Conservation (phyloP, 2,329 filamentous ascomycete species). For the Xylaria sp. region DNA sequence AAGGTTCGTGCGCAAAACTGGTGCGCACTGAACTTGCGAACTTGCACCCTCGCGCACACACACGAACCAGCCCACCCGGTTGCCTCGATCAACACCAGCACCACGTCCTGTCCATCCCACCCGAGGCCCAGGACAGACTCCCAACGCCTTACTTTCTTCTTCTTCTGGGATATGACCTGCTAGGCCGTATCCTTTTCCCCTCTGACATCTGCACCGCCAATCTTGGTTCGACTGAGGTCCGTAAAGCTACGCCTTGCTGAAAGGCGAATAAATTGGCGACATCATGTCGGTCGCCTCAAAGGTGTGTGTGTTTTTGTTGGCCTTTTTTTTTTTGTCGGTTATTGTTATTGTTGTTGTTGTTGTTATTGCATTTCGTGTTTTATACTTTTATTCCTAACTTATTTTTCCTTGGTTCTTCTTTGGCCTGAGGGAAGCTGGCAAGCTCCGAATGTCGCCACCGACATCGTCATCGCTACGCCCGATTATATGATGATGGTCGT, state of each 20-base stretch:
- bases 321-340: not conserved
- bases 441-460: constrained; percentile 2
- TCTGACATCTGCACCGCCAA: constrained; percentile 39
- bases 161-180: constrained; percentile 49
- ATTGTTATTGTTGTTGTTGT: too few relatives aligned
- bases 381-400: not conserved
- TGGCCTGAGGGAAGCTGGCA: too few relatives aligned
- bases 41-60: constrained; percentile 12
- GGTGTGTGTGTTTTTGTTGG: constrained; percentile 55
- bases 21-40: constrained; percentile 11
- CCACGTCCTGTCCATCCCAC: constrained; percentile 27
- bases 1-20: constrained; percentile 35
- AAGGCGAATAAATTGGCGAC: constrained; percentile 66
- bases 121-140: constrained; percentile 32
- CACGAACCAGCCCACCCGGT: constrained; percentile 18
- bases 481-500: not conserved
- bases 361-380: not conserved
- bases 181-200: constrained; percentile 51
- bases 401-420: not conserved
- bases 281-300: constrained; percentile 72
- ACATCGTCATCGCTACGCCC: not conserved
- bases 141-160: constrained; percentile 27
- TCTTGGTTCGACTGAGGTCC: constrained; percentile 48
- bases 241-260: constrained; percentile 57
- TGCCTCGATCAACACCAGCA: constrained; percentile 29